Evolutionary conservation across 768 basidiomycete genomes (phyloP).

Genomic region (Hygrophorus russula): DNA sequence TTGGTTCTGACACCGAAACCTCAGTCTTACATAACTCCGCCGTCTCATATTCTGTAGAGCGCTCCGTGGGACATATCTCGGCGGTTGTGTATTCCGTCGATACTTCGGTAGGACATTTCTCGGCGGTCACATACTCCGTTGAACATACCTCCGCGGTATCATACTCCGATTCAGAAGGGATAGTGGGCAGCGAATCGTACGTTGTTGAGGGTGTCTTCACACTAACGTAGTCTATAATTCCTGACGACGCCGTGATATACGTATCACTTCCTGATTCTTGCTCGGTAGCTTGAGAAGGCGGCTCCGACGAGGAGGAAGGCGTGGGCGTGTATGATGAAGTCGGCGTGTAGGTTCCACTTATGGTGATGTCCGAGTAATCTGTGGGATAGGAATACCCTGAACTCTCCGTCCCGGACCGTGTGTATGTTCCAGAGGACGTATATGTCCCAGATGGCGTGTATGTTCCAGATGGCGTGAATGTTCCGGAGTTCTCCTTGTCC

Average conservation of each 20-base stretch:
- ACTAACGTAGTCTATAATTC: slow-evolving; percentile 40
- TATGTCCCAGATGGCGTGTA: slow-evolving; percentile 7
- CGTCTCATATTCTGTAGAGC: too few species aligned
- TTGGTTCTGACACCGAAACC: slow-evolving; percentile 8
- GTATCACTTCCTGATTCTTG: slow-evolving; percentile 23
- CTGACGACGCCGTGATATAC: slow-evolving; percentile 34
- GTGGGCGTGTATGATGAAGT: slow-evolving; percentile 11
- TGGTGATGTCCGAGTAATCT: slow-evolving; percentile 32
- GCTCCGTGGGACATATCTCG: slow-evolving; percentile 27
- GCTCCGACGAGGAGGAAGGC: slow-evolving; percentile 23
- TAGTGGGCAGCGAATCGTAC: slow-evolving; percentile 47
- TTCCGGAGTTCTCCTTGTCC: slow-evolving; percentile 45
- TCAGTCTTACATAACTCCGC: neutral
- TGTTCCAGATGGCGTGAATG: slow-evolving; percentile 4
- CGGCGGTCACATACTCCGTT: slow-evolving; percentile 35
- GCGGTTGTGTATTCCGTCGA: slow-evolving; percentile 41
- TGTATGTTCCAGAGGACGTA: slow-evolving; percentile 5
- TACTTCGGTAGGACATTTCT: slow-evolving; percentile 24
- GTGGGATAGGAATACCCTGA: slow-evolving; percentile 29
- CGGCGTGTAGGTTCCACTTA: slow-evolving; percentile 12
- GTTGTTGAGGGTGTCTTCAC: slow-evolving; percentile 28
- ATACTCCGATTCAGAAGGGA: slow-evolving; percentile 45
- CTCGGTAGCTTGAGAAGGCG: slow-evolving; percentile 17
- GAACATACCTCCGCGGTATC: slow-evolving; percentile 7
- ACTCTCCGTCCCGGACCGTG: slow-evolving; percentile 5